Percentiles rank a stretch among this genome's conserved stretches.
These are phyloP conservation scores for Lojkania enalia DNA, from an alignment of 2,329 filamentous ascomycete genomes.

Conservation along the genomic window DNA sequence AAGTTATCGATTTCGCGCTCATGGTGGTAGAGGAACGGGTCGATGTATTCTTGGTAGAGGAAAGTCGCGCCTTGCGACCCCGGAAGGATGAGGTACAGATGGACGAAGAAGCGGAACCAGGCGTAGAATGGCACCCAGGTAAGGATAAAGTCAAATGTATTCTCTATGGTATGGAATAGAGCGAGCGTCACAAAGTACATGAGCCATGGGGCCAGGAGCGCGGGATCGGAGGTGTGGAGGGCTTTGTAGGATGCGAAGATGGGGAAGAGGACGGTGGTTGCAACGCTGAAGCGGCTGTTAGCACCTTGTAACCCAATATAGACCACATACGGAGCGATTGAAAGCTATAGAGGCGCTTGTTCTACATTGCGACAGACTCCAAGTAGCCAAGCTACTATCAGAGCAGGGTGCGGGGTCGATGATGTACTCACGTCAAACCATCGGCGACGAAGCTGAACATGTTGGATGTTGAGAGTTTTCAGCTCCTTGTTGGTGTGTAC, in stretches of 20 bases:
- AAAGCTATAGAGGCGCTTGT: conserved; percentile 14
- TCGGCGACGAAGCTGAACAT: conserved; percentile 46
- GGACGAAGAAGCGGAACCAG: conserved; percentile 82
- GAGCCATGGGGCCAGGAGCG: conserved; percentile 91
- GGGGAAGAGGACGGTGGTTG: conserved; percentile 86
- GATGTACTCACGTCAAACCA: conserved; percentile 41
- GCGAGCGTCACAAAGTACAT: conserved; percentile 99
- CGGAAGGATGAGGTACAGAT: conserved; percentile 94
- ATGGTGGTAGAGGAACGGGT: conserved; percentile 86
- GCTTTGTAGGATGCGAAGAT: conserved; percentile 98
- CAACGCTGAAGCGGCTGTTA: conserved; percentile 32
- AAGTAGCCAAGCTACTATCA: conserved; percentile 15
- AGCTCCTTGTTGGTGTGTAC: neutral
- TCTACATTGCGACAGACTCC: conserved; percentile 9
- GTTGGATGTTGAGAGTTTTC: conserved; percentile 5
- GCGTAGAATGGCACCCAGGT: conserved; percentile 93
- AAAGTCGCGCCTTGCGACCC: conserved; percentile 91
- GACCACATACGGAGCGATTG: conserved; percentile 13
- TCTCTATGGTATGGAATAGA: conserved; percentile 79
- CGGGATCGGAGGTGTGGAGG: conserved; percentile 86
- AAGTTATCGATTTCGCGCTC: conserved; percentile 88
- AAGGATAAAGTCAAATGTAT: conserved; percentile 84
- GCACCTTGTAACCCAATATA: conserved; percentile 6
- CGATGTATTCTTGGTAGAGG: conserved; percentile 81
- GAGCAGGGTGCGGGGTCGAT: conserved; percentile 29